Conservation (phyloP, 768 basidiomycete genomes). For the Trametes cubensis region DNA sequence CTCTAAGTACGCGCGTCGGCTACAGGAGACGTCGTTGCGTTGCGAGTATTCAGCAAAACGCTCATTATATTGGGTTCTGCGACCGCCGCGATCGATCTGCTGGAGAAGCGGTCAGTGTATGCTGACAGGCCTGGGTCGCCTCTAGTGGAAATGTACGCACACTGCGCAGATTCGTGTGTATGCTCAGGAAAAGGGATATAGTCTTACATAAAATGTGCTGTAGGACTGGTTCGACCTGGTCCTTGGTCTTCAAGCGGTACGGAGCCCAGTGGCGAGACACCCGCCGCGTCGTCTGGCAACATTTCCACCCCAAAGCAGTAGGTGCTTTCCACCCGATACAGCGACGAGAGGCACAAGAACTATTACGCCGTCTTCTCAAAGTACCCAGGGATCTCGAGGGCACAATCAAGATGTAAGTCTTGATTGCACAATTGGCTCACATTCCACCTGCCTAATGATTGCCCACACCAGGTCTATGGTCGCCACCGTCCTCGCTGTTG, state of each 20-base stretch:
- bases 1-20: no score
- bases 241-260: constrained; percentile 12
- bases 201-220: background rate
- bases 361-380: background rate
- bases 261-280: constrained; percentile 20
- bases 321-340: constrained; percentile 8
- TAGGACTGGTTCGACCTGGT: background rate
- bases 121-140: constrained; percentile 28
- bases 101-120: constrained; percentile 33
- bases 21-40: constrained; percentile 30
- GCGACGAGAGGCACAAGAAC: background rate
- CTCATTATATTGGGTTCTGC: constrained; percentile 30
- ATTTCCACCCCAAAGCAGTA: constrained; percentile 18
- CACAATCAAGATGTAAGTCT: background rate
- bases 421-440: no score
- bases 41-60: constrained; percentile 27
- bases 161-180: no score
- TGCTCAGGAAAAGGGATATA: no score
- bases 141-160: background rate
- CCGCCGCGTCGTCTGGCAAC: constrained; percentile 26
- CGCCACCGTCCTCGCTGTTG: background rate
- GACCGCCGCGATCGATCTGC: constrained; percentile 26
- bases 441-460: no score
- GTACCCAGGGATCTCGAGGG: background rate
- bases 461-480: no score